These are phyloP conservation scores for Hyaloperonospora arabidopsidis DNA, from an alignment of 352 stramenopile genomes.

Conservation along the genomic window DNA sequence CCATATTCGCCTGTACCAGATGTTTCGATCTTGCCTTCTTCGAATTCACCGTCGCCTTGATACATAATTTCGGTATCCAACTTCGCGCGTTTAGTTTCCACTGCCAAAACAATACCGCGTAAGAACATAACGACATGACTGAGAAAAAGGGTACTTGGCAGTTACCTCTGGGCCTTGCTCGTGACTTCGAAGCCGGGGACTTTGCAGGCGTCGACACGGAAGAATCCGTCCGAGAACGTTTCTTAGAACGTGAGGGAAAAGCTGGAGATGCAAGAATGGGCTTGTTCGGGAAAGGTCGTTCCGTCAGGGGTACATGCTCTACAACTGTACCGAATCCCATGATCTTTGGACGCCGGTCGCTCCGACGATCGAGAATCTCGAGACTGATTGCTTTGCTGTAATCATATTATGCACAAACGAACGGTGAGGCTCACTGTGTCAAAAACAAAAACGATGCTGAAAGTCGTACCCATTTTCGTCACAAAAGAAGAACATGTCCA, in stretches of 20 bases:
- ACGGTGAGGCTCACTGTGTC: neutral
- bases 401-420: conserved; percentile 5
- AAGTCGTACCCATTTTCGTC: conserved; percentile 64
- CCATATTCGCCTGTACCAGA: neutral
- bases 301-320: conserved; percentile 51
- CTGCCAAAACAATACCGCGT: neutral
- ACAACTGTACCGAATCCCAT: conserved; percentile 81
- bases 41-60: conserved; percentile 43
- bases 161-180: conserved; percentile 19
- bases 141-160: neutral
- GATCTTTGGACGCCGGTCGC: conserved; percentile 67
- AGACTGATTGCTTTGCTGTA: conserved; percentile 64
- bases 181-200: conserved; percentile 16
- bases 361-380: conserved; percentile 69
- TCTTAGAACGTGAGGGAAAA: conserved; percentile 66
- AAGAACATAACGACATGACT: conserved; percentile 1
- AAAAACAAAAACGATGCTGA: conserved; percentile 1
- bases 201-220: conserved; percentile 24
- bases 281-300: conserved; percentile 60
- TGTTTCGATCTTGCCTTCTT: conserved; percentile 10
- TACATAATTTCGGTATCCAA: conserved; percentile 30
- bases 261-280: conserved; percentile 61
- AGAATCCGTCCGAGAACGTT: conserved; percentile 52
- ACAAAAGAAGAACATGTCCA: conserved; percentile 84
- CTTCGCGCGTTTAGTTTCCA: conserved; percentile 23